phyloP scores from a whole-genome alignment of 2,329 filamentous ascomycete genomes.

The Colletotrichum falcatum region DNA sequence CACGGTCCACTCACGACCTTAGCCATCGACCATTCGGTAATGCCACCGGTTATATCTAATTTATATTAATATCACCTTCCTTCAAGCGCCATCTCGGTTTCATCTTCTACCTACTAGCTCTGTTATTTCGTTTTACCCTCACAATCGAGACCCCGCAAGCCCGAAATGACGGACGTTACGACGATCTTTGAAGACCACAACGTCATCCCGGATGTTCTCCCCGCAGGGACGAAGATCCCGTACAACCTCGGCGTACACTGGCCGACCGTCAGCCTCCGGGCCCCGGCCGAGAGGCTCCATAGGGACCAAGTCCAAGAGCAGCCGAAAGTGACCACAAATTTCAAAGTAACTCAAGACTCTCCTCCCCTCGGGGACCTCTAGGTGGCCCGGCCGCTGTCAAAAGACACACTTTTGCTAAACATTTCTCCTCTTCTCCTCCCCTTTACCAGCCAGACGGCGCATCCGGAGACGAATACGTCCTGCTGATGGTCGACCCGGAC shows the following conservation, averaged over 20 bases:
- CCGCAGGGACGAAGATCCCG: neutral
- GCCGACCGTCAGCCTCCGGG: constrained; percentile 8
- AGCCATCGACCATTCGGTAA: neutral
- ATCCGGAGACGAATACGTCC: neutral
- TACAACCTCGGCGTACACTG: constrained; percentile 18
- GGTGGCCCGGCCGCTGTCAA: neutral
- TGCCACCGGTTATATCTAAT: neutral
- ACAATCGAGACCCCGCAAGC: neutral
- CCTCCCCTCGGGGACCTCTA: accelerated
- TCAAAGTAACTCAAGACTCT: neutral
- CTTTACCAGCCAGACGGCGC: neutral
- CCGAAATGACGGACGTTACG: neutral
- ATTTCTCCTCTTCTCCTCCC: neutral
- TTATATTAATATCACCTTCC: neutral
- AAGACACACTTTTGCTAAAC: neutral
- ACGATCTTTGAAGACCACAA: constrained; percentile 9
- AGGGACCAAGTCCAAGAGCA: constrained; percentile 9
- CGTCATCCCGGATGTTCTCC: constrained; percentile 5
- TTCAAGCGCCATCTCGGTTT: too few species aligned
- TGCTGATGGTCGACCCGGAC: constrained; percentile 20
- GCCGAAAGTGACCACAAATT: constrained; percentile 11
- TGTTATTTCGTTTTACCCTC: neutral
- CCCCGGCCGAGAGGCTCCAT: constrained; percentile 12
- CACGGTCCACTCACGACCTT: neutral
- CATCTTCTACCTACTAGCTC: neutral